Percentiles rank a stretch among this genome's conserved stretches.
Conservation (phyloP, 106 monocot species). For the Dioscorea dumetorum region DNA sequence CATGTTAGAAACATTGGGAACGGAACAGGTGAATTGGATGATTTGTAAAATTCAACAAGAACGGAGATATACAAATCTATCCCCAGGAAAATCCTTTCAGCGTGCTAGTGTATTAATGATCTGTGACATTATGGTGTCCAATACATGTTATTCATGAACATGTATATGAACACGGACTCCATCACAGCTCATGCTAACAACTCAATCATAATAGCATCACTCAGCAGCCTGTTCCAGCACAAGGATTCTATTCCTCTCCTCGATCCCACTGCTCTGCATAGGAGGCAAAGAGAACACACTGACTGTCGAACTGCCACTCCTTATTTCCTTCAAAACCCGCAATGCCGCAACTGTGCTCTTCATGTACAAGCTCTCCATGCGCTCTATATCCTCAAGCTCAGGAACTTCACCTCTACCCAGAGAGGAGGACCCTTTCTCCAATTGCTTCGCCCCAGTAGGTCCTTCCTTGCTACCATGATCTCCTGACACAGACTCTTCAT, state of each 20-base stretch:
- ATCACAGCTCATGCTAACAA: background rate
- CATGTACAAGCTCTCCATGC: constrained; percentile 78
- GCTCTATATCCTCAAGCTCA: constrained; percentile 66
- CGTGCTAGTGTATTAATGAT: too few relatives aligned
- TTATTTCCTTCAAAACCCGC: constrained; percentile 55
- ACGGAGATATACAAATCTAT: too few relatives aligned
- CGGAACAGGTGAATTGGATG: too few relatives aligned
- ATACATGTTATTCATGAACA: too few relatives aligned
- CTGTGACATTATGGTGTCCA: too few relatives aligned
- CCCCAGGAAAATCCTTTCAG: too few relatives aligned
- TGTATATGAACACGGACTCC: background rate
- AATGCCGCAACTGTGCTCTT: constrained; percentile 76
- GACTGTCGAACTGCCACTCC: constrained; percentile 78
- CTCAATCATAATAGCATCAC: constrained; percentile 6
- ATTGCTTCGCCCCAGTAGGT: background rate
- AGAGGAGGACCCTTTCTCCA: constrained; percentile 5
- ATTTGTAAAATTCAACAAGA: too few relatives aligned
- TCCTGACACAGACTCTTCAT: constrained; percentile 14
- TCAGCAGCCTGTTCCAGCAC: constrained; percentile 48
- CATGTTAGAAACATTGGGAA: too few relatives aligned
- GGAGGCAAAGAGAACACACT: constrained; percentile 84
- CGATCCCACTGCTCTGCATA: constrained; percentile 25
- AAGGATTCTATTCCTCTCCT: constrained; percentile 34
- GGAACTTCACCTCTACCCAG: constrained; percentile 22
- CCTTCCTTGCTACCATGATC: constrained; percentile 6